These are phyloP conservation scores for Daldinia eschscholtzii DNA, from an alignment of 2,329 filamentous ascomycete species.

Conservation along the genomic window DNA sequence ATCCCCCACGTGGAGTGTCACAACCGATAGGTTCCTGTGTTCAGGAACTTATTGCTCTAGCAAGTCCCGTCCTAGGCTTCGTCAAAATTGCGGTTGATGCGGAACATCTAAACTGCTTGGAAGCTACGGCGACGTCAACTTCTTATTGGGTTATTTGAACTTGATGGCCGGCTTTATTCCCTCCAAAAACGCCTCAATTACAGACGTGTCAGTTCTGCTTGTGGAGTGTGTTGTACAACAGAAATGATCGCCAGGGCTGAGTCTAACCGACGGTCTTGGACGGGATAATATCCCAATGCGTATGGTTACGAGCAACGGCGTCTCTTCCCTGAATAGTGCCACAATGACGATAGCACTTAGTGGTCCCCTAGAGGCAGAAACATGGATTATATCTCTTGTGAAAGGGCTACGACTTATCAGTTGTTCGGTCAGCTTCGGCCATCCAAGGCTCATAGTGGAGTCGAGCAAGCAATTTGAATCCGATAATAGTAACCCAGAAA, in stretches of 20 bases:
- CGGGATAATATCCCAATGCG: constrained; percentile 34
- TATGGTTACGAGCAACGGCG: constrained; percentile 22
- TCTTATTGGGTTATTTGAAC: constrained; percentile 34
- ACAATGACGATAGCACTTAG: constrained; percentile 5
- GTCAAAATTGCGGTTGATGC: constrained; percentile 32
- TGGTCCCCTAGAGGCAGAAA: constrained; percentile 2
- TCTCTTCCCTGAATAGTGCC: constrained; percentile 15
- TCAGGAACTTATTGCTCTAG: constrained; percentile 28
- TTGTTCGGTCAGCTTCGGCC: constrained; percentile 43
- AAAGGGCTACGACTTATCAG: constrained; percentile 13
- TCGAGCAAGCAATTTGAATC: constrained; percentile 27
- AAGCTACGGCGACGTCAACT: constrained; percentile 13
- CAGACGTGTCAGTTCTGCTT: constrained; percentile 23
- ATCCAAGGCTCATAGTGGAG: constrained; percentile 40
- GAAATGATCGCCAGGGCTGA: constrained; percentile 42
- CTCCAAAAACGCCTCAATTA: constrained; percentile 26
- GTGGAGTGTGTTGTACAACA: constrained; percentile 37
- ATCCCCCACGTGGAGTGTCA: constrained; percentile 44
- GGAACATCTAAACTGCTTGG: constrained; percentile 23
- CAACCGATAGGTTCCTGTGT: constrained; percentile 27
- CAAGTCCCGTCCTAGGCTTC: constrained; percentile 26
- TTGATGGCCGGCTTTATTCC: constrained; percentile 24
- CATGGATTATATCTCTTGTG: constrained; percentile 22
- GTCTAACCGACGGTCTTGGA: constrained; percentile 32
- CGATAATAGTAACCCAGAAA: constrained; percentile 38